Evolutionary conservation across 225 moss, liverwort and hornwort genomes (phyloP), one percentile per base, ranked within the genome.

Genomic region (Marchantia paleacea): DNA sequence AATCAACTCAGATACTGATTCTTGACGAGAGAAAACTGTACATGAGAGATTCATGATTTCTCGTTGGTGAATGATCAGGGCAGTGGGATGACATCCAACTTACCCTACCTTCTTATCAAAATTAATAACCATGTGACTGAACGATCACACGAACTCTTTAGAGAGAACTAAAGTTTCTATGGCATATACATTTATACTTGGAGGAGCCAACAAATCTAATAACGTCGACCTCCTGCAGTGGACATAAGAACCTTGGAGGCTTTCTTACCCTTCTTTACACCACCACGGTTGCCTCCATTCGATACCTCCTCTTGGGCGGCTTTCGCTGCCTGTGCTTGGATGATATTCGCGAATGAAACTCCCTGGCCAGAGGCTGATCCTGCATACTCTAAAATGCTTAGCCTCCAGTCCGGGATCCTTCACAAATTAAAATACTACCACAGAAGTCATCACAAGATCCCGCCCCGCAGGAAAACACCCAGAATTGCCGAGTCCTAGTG

Each of bases 151-250:
- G 0, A 47, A 57, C 29, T 75, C 30, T 31, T n/a, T n/a, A 6
- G 20, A 60, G 20, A 55, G 6, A 75, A 31, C 75, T 30, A 19
- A 75, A 19, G 57, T 16, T 51, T 77, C 62, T 69, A 2, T 30
- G 30, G 47, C 52, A 60, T 55, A 55, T 57, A 70, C 53, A 69
- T 73, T 61, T 75, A 13, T 57, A 70, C 60, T 29, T 8, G 47
- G 10, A 22, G 58, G 52, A 39, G 68, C 50, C 55, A 68, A 61
- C 30, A 53, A 30, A 65, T 55, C 90, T 87, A 97, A 80, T 97
- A 94, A 53, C 96, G 96, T 81, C 96, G 85, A 72, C 94, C 93
- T 73, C 96, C 96, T 62, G 94, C 91, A 76, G 96, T 97, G 25
- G 96, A 97, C 84, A 97, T 94, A 6, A 97, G 89, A 52, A 97